These are phyloP conservation scores for Termitomyces sp. DNA, from an alignment of 768 basidiomycete genomes.

Conservation along the genomic window DNA sequence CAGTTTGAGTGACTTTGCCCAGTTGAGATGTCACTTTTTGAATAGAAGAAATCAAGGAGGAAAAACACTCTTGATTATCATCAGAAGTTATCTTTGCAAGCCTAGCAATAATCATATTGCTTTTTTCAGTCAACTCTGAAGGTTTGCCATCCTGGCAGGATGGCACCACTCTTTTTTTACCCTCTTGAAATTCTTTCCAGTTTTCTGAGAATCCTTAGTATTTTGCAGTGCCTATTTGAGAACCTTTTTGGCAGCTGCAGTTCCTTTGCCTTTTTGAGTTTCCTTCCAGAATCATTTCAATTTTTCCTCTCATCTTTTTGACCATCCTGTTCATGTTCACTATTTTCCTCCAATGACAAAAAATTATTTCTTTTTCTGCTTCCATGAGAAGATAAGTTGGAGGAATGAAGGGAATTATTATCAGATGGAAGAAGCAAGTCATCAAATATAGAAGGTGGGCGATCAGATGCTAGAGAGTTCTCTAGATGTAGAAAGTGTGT, in stretches of 20 bases:
- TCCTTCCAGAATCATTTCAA: not conserved
- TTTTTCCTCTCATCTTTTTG: not conserved
- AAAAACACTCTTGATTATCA: not conserved
- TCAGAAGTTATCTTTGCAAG: not conserved
- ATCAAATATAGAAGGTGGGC: no score
- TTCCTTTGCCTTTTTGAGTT: not conserved
- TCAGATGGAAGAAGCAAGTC: not conserved
- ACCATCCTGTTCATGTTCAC: not conserved
- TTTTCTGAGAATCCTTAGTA: not conserved
- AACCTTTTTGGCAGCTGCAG: not conserved
- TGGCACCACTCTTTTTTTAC: not conserved
- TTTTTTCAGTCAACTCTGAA: not conserved
- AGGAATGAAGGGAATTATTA: not conserved
- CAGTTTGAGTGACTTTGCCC: no score
- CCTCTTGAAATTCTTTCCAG: not conserved
- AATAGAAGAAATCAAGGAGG: not conserved
- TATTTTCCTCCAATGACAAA: not conserved
- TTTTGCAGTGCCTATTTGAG: not conserved
- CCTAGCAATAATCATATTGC: not conserved
- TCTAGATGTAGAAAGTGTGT: no score
- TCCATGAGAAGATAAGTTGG: not conserved
- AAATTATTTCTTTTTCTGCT: no score
- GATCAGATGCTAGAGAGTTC: no score
- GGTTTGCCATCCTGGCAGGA: not conserved
- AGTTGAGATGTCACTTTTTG: not conserved